Percentiles rank a stretch among this genome's conserved stretches.
phyloP scores from a whole-genome alignment of 2,329 filamentous ascomycete genomes.

The Pleomassaria siparia region DNA sequence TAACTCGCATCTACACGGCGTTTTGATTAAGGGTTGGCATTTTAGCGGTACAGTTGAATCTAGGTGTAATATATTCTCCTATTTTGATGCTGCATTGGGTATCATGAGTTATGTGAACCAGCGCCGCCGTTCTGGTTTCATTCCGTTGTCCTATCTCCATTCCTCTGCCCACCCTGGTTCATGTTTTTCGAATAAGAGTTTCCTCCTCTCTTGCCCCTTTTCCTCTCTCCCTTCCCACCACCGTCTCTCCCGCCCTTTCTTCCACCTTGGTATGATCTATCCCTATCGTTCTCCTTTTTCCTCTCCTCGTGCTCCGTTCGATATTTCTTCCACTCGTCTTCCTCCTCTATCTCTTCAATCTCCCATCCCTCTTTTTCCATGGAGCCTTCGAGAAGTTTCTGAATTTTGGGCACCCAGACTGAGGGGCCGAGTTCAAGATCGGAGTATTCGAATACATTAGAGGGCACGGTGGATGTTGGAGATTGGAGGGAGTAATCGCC shows the following conservation, averaged over 20 bases:
- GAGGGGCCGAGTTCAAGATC: conserved; percentile 76
- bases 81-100: background rate
- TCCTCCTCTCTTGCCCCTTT: conserved; percentile 5
- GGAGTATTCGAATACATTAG: conserved; percentile 69
- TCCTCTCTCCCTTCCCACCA: conserved; percentile 8
- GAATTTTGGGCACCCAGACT: conserved; percentile 78
- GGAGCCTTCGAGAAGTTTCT: conserved; percentile 58
- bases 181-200: conserved; percentile 18
- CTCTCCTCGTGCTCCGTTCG: conserved; percentile 45
- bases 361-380: conserved; percentile 46
- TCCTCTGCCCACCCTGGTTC: conserved; percentile 12
- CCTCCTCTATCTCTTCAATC: conserved; percentile 28
- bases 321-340: conserved; percentile 37
- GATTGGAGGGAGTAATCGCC: conserved; percentile 76
- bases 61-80: background rate
- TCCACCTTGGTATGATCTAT: conserved; percentile 23
- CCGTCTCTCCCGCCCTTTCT: conserved; percentile 12
- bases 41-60: background rate
- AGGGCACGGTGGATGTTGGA: conserved; percentile 50
- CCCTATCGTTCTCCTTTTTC: conserved; percentile 22
- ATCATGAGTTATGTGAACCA: background rate
- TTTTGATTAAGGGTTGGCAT: background rate
- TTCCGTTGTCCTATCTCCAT: conserved; percentile 11
- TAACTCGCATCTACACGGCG: conserved; percentile 1
- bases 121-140: background rate